Conservation (phyloP, 139 green algal species). For the Zygnema cylindricum region DNA sequence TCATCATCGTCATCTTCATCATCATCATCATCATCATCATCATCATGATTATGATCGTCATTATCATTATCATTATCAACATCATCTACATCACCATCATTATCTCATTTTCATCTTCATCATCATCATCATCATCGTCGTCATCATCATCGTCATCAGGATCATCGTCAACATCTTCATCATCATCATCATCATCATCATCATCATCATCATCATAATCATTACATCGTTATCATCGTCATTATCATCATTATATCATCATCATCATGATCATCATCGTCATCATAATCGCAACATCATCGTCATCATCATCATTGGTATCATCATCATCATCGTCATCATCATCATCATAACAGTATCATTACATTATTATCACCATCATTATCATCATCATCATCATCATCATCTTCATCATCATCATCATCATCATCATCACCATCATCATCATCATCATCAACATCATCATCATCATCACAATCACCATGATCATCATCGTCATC, state of each 20-base stretch:
- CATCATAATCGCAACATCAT: not conserved
- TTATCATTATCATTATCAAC: too few species aligned
- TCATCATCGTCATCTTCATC: too few species aligned
- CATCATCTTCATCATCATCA: not conserved
- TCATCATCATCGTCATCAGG: too few species aligned
- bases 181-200: not conserved
- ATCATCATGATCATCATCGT: not conserved
- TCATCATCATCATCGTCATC: not conserved
- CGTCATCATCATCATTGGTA: not conserved
- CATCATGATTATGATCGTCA: too few species aligned
- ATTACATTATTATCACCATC: too few species aligned
- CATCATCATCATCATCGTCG: too few species aligned
- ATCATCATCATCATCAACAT: not conserved
- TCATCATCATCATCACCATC: not conserved
- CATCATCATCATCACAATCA: not conserved
- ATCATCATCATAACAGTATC: too few species aligned
- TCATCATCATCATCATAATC: not conserved
- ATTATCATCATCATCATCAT: not conserved
- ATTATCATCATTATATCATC: not conserved
- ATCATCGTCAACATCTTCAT: slow-evolving; percentile 19
- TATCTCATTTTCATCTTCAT: too few species aligned
- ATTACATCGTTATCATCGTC: not conserved
- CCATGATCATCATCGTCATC: not conserved
- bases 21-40: too few species aligned
- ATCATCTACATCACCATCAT: too few species aligned